Base-by-base conservation (phyloP, 1,284 basidiomycete species). In the Cryptococcus maquisensis region DNA sequence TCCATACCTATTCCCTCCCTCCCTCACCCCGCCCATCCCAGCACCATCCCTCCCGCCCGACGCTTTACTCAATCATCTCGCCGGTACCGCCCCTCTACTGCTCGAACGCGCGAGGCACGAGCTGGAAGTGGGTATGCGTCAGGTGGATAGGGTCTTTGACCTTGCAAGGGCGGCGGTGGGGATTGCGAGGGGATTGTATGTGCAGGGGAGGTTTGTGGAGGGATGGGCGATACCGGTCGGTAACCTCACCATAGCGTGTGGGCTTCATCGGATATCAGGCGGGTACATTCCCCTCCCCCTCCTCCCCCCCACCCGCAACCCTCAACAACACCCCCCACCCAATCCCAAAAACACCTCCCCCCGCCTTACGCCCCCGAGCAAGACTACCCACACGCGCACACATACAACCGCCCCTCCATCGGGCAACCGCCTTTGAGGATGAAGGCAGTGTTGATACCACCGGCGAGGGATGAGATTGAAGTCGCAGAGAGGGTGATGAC, bases 171-270 rank as follows among this genome's bases (percentile, higher is more conserved):
- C 70, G 1, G 60, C 66, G 1, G 51, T 65, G 3, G 67, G 66
- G 4, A 68, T 69, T 36, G 60, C 67, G 8, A 57, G 65, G 32
- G 58, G 61, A 20, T 57, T 71, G 7, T 62, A 65, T 50, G 47
- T 49, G 7, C 38, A 61, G 6, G 70, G 70, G 5, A 61, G 65
- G 21, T 68, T 67, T 50, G 60, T 69, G 42, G 68, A 72, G 51
- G 68, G 66, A 4, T 71, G 66, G 66, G 63, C 60, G 35, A 56
- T 69, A 6, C 65, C 66, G 1, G 64, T 68, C 3, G 48, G 60
- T 13, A 55, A 66, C n/a, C 47, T 72, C 10, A 44, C 63, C 43
- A 58, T 69, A 12, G 62, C 60, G 3, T 72, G 70, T 49, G 70
- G 69, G 15, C 51, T 71, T 12, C 68, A 72, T 52, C 56, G 67